A percentile compares a stretch with the other conserved stretches of the same genome.
Evolutionary conservation across 495 filamentous ascomycete species (phyloP).

Genomic region (Penicillium arizonense): DNA sequence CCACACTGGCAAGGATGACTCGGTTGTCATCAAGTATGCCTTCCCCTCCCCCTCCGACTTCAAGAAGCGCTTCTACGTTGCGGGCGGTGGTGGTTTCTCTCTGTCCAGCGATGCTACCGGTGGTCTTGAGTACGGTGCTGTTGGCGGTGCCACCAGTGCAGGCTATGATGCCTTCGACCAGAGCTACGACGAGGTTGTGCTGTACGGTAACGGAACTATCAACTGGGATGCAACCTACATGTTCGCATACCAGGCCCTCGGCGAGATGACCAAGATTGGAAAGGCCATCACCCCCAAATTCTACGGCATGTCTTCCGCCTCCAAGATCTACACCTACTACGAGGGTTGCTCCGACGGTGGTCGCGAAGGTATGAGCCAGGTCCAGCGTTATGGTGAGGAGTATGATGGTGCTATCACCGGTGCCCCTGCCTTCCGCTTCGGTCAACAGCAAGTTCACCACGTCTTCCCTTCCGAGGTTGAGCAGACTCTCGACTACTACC

Average conservation of each 20-base stretch:
- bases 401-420: constrained; percentile 51
- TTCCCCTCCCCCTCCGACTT: constrained; percentile 32
- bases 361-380: constrained; percentile 45
- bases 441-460: constrained; percentile 51
- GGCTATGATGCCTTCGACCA: constrained; percentile 37
- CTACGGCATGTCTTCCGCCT: constrained; percentile 25
- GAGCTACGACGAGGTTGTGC: constrained; percentile 35
- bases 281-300: constrained; percentile 33
- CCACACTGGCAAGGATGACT: constrained; percentile 32
- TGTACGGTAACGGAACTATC: constrained; percentile 40
- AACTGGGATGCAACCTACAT: constrained; percentile 45
- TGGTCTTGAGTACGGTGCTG: constrained; percentile 41
- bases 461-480: constrained; percentile 43
- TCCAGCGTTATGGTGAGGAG: constrained; percentile 49
- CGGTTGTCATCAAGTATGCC: constrained; percentile 31
- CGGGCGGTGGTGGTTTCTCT: constrained; percentile 35
- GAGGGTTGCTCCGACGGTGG: constrained; percentile 40
- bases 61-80: constrained; percentile 39
- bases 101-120: constrained; percentile 27
- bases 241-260: constrained; percentile 44
- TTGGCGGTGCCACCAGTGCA: constrained; percentile 33
- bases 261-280: constrained; percentile 36
- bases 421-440: constrained; percentile 52
- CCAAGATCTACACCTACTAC: constrained; percentile 39
- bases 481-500: constrained; percentile 47